Percentiles rank a stretch among this genome's conserved stretches.
phyloP scores from a whole-genome alignment of 2,329 filamentous ascomycete genomes.

The Calonectria multiphialidica region DNA sequence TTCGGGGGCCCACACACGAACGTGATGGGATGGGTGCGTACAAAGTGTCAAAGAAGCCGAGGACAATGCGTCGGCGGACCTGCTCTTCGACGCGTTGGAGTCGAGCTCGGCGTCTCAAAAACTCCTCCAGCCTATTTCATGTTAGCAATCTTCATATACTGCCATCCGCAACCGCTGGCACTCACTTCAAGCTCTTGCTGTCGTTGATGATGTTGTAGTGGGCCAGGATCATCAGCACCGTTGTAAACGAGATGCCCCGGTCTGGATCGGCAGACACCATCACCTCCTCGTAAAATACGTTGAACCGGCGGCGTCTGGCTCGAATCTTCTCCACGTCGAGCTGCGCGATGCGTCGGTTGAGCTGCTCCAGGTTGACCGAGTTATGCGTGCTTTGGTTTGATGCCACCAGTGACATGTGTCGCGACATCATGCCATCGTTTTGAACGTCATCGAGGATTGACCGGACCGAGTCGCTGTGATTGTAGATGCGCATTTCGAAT shows the following conservation, averaged over 20 bases:
- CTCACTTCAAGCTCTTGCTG: slow-evolving; percentile 89
- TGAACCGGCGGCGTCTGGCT: slow-evolving; percentile 82
- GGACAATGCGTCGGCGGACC: slow-evolving; percentile 88
- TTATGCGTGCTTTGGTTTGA: slow-evolving; percentile 64
- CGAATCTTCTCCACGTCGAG: slow-evolving; percentile 84
- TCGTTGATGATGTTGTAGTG: slow-evolving; percentile 99
- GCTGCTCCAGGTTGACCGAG: slow-evolving; percentile 78
- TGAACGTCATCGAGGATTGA: slow-evolving; percentile 88
- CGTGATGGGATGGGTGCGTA: slow-evolving; percentile 54
- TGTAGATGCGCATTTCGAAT: slow-evolving; percentile 97
- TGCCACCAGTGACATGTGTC: slow-evolving; percentile 68
- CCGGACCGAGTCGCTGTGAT: slow-evolving; percentile 88
- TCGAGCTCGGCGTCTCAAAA: slow-evolving; percentile 87
- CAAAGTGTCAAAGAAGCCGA: slow-evolving; percentile 95
- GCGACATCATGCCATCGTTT: slow-evolving; percentile 63
- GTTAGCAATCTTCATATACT: slow-evolving; percentile 41
- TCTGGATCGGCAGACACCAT: slow-evolving; percentile 93
- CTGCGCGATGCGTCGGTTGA: slow-evolving; percentile 78
- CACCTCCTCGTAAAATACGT: slow-evolving; percentile 97
- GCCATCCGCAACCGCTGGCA: slow-evolving; percentile 6
- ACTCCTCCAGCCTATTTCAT: slow-evolving; percentile 83
- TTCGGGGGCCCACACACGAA: background rate
- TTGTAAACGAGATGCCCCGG: slow-evolving; percentile 90
- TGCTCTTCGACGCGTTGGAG: slow-evolving; percentile 96
- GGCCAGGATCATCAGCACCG: slow-evolving; percentile 92